Evolutionary conservation across 768 basidiomycete species (phyloP).

Genomic region (Xerocomus brunneocitrinus): DNA sequence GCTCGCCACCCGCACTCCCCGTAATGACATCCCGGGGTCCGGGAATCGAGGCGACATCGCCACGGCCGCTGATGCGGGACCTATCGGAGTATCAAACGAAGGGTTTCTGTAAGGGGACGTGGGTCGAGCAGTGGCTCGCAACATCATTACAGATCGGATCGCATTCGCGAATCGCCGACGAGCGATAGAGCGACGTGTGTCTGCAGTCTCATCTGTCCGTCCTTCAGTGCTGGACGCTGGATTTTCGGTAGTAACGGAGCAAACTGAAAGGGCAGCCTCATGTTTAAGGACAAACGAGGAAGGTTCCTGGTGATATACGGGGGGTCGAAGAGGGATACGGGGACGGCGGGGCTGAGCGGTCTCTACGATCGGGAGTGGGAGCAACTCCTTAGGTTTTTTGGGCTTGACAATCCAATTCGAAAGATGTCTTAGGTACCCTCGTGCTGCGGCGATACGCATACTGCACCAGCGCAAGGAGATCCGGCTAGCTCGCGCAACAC

Average conservation of each 20-base stretch:
- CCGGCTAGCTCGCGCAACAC: conserved; percentile 21
- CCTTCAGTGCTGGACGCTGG: conserved; percentile 26
- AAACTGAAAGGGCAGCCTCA: conserved; percentile 23
- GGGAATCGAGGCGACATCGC: conserved; percentile 31
- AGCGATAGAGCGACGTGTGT: conserved; percentile 25
- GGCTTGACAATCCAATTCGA: conserved; percentile 23
- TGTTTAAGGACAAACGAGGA: conserved; percentile 13
- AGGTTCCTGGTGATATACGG: conserved; percentile 22
- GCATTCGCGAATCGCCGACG: conserved; percentile 38
- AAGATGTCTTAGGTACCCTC: conserved; percentile 23
- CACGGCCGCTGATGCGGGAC: conserved; percentile 15
- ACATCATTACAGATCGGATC: conserved; percentile 46
- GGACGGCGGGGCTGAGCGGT: conserved; percentile 13
- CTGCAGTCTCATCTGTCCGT: conserved; percentile 24
- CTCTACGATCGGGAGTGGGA: conserved; percentile 26
- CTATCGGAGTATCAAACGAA: conserved; percentile 26
- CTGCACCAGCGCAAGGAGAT: conserved; percentile 26
- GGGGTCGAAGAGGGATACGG: conserved; percentile 10
- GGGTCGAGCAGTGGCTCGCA: conserved; percentile 31
- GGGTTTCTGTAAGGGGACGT: conserved; percentile 30
- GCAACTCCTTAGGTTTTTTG: conserved; percentile 17
- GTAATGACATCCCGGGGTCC: conserved; percentile 34
- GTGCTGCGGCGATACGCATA: conserved; percentile 13
- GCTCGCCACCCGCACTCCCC: conserved; percentile 37
- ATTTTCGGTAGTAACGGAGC: conserved; percentile 25